Base-by-base conservation (phyloP, 345 rosid species). In the Eucalyptus erythrocorys region DNA sequence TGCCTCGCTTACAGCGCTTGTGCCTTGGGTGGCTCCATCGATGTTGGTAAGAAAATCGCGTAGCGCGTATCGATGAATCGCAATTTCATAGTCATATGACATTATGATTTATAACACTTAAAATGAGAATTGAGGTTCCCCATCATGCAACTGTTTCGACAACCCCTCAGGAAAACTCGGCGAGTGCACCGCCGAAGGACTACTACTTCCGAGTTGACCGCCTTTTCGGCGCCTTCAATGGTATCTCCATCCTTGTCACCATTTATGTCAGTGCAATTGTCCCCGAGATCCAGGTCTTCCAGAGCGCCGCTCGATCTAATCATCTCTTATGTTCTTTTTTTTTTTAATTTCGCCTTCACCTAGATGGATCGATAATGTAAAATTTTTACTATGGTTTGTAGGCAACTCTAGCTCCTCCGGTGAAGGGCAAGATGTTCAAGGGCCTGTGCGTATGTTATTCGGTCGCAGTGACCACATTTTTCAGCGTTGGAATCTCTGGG, bases 351-450 rank as follows among this genome's bases (percentile, higher is more conserved):
- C 19, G 21, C 57, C 49, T 59, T 57, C 6, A 10, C 87, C 32
- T 27, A 8, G 53, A 15, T 80, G 1, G 6, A 59, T 48, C 34
- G 1, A 10, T 21, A 21, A 10, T 71, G 82, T 71, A 21, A 40
- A 21, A 37, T 3, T 3, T 21, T 24, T 10, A 2, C 45, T 21
- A 11, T 37, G 45, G 45, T 86, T 88, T 89, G 42, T 86, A 92
- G 95, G 95, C 96, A 88, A 94, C 97, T 5, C 68, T 95, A 51
- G 95, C 94, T 26, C 92, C 94, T 8, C 96, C 95, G 3, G 94
- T 93, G 21, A 92, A 93, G 89, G 97, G 95, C 42, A 94, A 95
- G 92, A 93, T 94, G 96, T 93, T 93, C 80, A 95, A 93, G 90
- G 97, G 95, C 27, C 86, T 93, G 32, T 92, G 94, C 85, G 49